Conservation (phyloP, 495 filamentous ascomycete genomes). For the Neurospora sp. region DNA sequence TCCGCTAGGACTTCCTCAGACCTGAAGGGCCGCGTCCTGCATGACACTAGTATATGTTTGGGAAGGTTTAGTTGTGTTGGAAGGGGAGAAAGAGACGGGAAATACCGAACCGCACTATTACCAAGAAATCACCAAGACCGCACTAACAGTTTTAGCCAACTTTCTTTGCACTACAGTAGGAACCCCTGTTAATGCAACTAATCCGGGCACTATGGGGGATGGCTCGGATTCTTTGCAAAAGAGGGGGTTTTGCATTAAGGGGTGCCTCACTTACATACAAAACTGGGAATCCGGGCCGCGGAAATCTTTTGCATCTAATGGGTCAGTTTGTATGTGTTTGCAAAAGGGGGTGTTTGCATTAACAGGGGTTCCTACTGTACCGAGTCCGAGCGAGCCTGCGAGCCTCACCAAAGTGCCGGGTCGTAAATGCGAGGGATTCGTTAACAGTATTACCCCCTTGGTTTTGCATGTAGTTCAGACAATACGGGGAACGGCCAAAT, state of each 20-base stretch:
- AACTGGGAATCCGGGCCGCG: too few relatives aligned
- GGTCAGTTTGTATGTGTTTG: too few relatives aligned
- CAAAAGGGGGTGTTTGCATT: too few relatives aligned
- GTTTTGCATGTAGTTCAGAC: background rate
- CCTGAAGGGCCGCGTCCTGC: background rate
- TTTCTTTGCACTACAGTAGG: background rate
- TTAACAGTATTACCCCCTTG: background rate
- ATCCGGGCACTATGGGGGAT: too few relatives aligned
- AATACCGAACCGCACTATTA: background rate
- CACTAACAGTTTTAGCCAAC: background rate
- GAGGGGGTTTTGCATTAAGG: too few relatives aligned
- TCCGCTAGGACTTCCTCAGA: background rate
- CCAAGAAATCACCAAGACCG: background rate
- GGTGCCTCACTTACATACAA: too few relatives aligned
- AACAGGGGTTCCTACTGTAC: too few relatives aligned
- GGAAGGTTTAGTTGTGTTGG: background rate
- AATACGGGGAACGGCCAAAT: background rate
- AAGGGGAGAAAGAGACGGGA: background rate
- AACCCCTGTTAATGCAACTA: too few relatives aligned
- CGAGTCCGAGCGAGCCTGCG: background rate
- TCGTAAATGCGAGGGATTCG: background rate
- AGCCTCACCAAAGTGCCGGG: background rate
- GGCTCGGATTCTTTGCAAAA: too few relatives aligned
- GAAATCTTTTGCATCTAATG: too few relatives aligned
- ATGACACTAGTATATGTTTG: background rate